A percentile compares a stretch with the other conserved stretches of the same genome.
Evolutionary conservation across 2,329 filamentous ascomycete species (phyloP).

Genomic region (Aureobasidium sp.): DNA sequence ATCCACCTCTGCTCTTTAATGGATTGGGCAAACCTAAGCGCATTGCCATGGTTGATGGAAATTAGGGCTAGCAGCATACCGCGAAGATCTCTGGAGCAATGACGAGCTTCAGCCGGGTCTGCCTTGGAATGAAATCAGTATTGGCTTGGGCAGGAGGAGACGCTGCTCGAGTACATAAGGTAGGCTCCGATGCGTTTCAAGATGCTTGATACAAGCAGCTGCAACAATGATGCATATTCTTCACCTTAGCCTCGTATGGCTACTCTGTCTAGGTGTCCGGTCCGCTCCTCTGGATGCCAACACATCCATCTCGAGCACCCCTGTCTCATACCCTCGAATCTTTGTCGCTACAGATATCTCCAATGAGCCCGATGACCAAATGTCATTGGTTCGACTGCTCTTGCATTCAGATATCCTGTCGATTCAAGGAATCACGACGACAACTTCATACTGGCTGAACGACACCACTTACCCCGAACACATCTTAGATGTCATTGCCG

Average conservation of each 20-base stretch:
- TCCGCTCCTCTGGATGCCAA: background rate
- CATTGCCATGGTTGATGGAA: background rate
- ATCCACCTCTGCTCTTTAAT: background rate
- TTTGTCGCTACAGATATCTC: slow-evolving; percentile 27
- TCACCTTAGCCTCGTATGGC: background rate
- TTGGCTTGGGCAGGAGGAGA: background rate
- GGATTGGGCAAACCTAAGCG: background rate
- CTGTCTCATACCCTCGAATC: slow-evolving; percentile 19
- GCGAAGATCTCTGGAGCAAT: background rate
- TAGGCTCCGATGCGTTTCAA: background rate
- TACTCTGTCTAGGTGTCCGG: background rate
- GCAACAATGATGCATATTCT: background rate
- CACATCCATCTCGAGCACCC: background rate
- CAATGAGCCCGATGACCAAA: slow-evolving; percentile 26
- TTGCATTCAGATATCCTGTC: slow-evolving; percentile 24
- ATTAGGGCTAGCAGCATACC: background rate
- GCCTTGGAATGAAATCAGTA: background rate
- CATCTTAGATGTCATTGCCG: slow-evolving; percentile 25
- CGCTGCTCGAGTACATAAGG: background rate
- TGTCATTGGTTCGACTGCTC: slow-evolving; percentile 23
- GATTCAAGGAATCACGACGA: slow-evolving; percentile 23
- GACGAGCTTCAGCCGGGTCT: background rate
- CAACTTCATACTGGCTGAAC: slow-evolving; percentile 24
- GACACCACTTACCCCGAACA: slow-evolving; percentile 22
- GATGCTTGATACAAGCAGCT: background rate